These are phyloP conservation scores for Syzygium malaccense DNA, from an alignment of 441 rosid species.

Conservation along the genomic window DNA sequence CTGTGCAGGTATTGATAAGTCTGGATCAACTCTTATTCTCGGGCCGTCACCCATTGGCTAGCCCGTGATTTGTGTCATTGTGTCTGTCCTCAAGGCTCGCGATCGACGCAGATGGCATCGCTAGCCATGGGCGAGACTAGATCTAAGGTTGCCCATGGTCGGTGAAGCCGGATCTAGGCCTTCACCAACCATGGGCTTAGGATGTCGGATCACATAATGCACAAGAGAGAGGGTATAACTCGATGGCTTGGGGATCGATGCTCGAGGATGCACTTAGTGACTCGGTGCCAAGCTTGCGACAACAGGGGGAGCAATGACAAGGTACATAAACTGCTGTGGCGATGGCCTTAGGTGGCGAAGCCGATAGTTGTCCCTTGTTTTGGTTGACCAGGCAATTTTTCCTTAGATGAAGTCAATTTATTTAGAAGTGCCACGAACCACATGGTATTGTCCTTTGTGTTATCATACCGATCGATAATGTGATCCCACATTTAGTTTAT, in stretches of 20 bases:
- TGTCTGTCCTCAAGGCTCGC: not conserved
- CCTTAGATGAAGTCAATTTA: not conserved
- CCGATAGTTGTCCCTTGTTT: not conserved
- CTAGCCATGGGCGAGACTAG: fast-evolving
- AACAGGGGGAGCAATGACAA: not conserved
- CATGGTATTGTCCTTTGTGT: not conserved
- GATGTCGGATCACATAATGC: fast-evolving
- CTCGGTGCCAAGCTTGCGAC: not conserved
- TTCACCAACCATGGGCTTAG: not conserved
- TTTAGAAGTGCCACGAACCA: not conserved
- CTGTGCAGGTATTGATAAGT: not conserved
- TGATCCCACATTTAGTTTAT: no score
- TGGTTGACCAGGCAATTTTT: not conserved
- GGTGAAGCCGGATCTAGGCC: not conserved
- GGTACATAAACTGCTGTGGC: not conserved
- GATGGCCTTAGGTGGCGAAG: no score
- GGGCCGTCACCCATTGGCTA: not conserved
- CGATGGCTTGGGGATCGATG: not conserved
- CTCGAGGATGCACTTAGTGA: not conserved
- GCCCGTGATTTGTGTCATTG: not conserved
- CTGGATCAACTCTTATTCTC: not conserved
- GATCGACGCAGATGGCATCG: not conserved
- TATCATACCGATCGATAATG: no score
- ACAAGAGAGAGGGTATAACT: not conserved
- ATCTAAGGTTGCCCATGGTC: not conserved